Conservation (phyloP, 345 rosid species). For the Murraya paniculata region DNA sequence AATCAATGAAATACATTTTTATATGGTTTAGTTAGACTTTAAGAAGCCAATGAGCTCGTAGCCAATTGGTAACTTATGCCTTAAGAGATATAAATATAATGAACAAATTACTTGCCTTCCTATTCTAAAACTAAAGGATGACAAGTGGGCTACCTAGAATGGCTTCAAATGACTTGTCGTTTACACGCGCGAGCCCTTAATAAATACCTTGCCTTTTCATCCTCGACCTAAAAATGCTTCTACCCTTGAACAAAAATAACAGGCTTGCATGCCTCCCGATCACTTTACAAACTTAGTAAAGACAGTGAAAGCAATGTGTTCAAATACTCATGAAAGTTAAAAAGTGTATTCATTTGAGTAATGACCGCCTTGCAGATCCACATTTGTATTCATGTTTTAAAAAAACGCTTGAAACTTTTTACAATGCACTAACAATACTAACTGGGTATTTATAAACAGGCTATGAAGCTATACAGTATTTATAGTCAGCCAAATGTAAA, state of each 20-base stretch:
- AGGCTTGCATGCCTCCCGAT: not conserved
- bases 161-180: not conserved
- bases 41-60: no score
- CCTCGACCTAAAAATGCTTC: not conserved
- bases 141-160: not conserved
- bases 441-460: not conserved
- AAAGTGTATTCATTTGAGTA: not conserved
- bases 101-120: no score
- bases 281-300: not conserved
- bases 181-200: not conserved
- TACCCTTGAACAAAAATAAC: not conserved
- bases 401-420: not conserved
- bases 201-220: not conserved
- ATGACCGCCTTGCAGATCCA: not conserved
- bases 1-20: no score
- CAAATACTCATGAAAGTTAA: not conserved
- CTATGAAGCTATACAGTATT: not conserved
- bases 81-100: no score
- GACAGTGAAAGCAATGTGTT: not conserved
- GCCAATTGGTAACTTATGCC: no score
- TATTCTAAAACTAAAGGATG: not conserved
- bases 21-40: no score
- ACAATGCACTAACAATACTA: not conserved
- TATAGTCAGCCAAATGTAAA: slow-evolving; percentile 11
- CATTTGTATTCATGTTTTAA: not conserved